Evolutionary conservation across 305 asterid genomes (phyloP), one percentile per base, ranked within the genome.

Genomic region (Ajuga reptans): DNA sequence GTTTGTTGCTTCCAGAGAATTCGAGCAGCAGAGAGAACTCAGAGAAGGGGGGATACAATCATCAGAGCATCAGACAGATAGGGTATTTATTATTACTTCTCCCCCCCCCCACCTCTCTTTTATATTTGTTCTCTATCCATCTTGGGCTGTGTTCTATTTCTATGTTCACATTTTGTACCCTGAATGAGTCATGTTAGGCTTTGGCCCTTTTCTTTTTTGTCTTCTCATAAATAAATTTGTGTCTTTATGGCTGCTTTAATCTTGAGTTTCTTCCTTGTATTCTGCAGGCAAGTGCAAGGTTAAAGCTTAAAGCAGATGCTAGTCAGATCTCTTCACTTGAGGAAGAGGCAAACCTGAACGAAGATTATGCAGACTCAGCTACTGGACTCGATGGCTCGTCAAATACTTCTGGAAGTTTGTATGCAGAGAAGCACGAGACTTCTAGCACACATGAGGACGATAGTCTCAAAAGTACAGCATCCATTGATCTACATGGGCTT

Each of bases 21-120:
- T 94, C 72, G 99, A 94, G 88, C 98, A 89, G 86, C 98, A 94
- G 83, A 94, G 99, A 81, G 99, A 94, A 75, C 95, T 73, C 66
- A 83, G 99, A 76, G 99, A 94, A 78, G 76, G 72, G 68, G 98
- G 95, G 52, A 76, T 91, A 69, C 95, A 83, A 73, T 76, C 92
- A 81, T 75, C 27, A 21, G 27, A 21, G 2, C 27, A 31, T 31
- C 87, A 75, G 70, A 74, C 60, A 58, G 82, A 85, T 59, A 86
- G 84, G 89, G 93, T 89, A 69, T 34, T 36, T 68, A 10, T 66
- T 76, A 46, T 62, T 72, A 50, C 64, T 37, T 42, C n/a, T 50
- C 41, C 60, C 67, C 43, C 60, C 41, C 41, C 41, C 7, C 41
- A 4, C 41, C 9, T 6, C 39, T n/a, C 41, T 5, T 7, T 5